Base-by-base conservation (phyloP, 23 red algal species). In the Chondrus crispus region DNA sequence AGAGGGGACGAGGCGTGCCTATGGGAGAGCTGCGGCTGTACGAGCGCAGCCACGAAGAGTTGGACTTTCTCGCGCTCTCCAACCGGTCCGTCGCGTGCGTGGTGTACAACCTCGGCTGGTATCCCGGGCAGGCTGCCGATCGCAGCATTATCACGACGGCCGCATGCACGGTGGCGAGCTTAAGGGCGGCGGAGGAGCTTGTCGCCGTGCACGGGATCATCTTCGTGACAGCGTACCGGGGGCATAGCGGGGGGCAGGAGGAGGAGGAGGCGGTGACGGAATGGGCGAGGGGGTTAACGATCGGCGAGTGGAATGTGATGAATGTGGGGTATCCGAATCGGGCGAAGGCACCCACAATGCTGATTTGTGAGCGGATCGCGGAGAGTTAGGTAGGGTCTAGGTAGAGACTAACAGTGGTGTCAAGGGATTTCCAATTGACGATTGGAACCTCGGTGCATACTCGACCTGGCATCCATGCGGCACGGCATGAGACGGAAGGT, bases 81-180 rank as follows among this genome's bases (percentile, higher is more conserved):
- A 47, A 60, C 11, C 70, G 74, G 7, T 84, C 74, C 33, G 85
- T 98, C 7, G 84, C 74, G 36, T 52, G 57, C 78, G 83, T 98
- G 16, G 93, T 70, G 39, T 98, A 98, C 39, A 98, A 98, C 68
- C 82, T 98, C 24, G 96, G 96, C 18, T 98, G 88, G 80, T 88
- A 91, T 26, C 96, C 96, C 0, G 78, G 78, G 38, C 49, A 62
- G 47, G 60, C 62, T 19, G 87, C 74, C 6, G 91, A 95, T 69
- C 76, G 93, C 4, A 86, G 54, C 38, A 85, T 94, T 41, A 72
- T 88, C 7, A 98, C 96, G n/a, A 69, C 10, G 47, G 80, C 76
- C 6, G 35, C 18, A 20, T 87, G 68, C 44, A 98, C 96, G 22
- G 57, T 92, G 22, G 35, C n/a, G 11, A 98, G 96, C 81, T 70